Conservation (phyloP, 2,329 filamentous ascomycete genomes). For the Aspergillus sclerotialis region DNA sequence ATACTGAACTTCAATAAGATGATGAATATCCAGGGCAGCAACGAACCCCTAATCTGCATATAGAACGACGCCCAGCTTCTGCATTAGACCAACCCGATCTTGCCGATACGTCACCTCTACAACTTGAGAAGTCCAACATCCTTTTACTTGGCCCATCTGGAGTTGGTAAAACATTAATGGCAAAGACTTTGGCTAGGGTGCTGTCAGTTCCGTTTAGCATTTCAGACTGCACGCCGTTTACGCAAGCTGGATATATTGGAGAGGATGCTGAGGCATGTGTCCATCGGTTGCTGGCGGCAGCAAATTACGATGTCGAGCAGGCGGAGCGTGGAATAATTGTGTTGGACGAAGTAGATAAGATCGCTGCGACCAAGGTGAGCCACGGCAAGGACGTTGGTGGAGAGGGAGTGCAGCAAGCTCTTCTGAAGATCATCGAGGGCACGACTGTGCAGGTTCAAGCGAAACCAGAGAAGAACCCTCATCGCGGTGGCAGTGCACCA, state of each 20-base stretch:
- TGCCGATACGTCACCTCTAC: conserved; percentile 54
- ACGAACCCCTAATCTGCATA: conserved; percentile 38
- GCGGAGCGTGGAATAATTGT: conserved; percentile 92
- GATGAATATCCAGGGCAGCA: conserved; percentile 60
- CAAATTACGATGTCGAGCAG: conserved; percentile 78
- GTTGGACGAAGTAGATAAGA: conserved; percentile 95
- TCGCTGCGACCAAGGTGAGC: conserved; percentile 77
- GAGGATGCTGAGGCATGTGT: conserved; percentile 97
- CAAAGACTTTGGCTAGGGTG: conserved; percentile 78
- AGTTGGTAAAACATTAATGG: conserved; percentile 93
- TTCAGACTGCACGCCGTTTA: conserved; percentile 92
- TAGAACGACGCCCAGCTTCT: conserved; percentile 19
- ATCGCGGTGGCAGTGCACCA: conserved; percentile 30
- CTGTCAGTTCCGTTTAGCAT: conserved; percentile 95
- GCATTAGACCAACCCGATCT: conserved; percentile 33
- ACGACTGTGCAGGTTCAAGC: conserved; percentile 88
- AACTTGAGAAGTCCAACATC: conserved; percentile 93
- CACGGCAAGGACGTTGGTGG: conserved; percentile 92
- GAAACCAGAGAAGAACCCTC: conserved; percentile 50
- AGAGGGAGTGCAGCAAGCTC: conserved; percentile 91
- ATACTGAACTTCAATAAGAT: conserved; percentile 24
- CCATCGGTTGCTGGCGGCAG: conserved; percentile 78
- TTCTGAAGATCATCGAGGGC: conserved; percentile 93
- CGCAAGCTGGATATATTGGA: conserved; percentile 93
- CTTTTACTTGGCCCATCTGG: conserved; percentile 86